These are phyloP conservation scores for Melampsora larici-populina DNA, from an alignment of 1,284 basidiomycete species.

Conservation along the genomic window DNA sequence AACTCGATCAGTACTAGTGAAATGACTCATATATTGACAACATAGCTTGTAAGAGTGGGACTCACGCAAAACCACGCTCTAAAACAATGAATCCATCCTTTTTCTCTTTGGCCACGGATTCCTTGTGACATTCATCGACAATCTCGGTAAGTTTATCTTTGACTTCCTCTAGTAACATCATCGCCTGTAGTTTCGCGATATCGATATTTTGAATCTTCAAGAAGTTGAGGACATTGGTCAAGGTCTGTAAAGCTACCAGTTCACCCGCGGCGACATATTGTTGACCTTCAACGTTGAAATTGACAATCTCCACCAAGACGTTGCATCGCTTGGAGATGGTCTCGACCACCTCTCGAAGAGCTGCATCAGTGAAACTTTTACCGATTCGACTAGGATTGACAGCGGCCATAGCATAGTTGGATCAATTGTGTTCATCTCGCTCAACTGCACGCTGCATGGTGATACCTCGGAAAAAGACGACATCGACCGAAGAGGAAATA, in stretches of 20 bases:
- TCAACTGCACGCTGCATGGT: conserved; percentile 99
- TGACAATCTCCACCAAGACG: conserved; percentile 89
- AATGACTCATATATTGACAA: background rate
- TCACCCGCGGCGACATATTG: conserved; percentile 83
- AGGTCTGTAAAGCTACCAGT: conserved; percentile 81
- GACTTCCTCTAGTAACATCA: conserved; percentile 77
- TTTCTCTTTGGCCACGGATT: conserved; percentile 70
- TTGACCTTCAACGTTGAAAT: conserved; percentile 80
- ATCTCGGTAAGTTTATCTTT: conserved; percentile 89
- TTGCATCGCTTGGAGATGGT: conserved; percentile 72
- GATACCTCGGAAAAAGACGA: conserved; percentile 98
- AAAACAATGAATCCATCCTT: conserved; percentile 80
- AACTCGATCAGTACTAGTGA: no score
- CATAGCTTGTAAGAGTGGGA: conserved; percentile 51
- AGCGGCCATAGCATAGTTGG: conserved; percentile 98
- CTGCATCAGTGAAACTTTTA: conserved; percentile 82
- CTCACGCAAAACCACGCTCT: conserved; percentile 78
- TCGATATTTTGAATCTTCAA: conserved; percentile 96
- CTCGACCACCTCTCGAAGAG: conserved; percentile 88
- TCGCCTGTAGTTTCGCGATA: conserved; percentile 81
- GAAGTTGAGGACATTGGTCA: conserved; percentile 95
- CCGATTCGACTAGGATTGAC: conserved; percentile 94
- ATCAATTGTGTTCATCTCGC: conserved; percentile 83
- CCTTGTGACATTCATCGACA: conserved; percentile 74
- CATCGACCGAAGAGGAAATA: conserved; percentile 91